phyloP scores from a whole-genome alignment of 768 basidiomycete species.

The Candolleomyces eurysporus region DNA sequence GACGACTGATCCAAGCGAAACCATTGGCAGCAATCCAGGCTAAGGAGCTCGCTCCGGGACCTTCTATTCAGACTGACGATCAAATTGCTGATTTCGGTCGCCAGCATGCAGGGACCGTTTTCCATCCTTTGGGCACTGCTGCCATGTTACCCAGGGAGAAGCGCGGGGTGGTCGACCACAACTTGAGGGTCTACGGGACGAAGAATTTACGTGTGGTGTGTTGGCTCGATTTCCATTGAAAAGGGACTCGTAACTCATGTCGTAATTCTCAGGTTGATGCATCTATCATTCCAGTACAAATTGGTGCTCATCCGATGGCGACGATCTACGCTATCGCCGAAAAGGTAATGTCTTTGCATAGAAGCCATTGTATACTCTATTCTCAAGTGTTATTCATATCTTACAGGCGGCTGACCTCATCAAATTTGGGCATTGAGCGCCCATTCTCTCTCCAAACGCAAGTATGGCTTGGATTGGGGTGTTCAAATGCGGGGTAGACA shows the following conservation, averaged over 20 bases:
- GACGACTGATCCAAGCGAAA: conserved; percentile 9
- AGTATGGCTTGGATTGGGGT: no score
- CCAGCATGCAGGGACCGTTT: neutral
- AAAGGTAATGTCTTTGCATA: conserved; percentile 11
- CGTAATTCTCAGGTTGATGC: conserved; percentile 13
- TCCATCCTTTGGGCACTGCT: conserved; percentile 19
- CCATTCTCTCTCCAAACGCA: no score
- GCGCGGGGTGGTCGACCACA: conserved; percentile 31
- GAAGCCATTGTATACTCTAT: no score
- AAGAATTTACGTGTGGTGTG: conserved; percentile 27
- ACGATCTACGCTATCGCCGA: conserved; percentile 20
- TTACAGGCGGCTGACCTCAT: no score
- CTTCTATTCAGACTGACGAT: conserved; percentile 17
- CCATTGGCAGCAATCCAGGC: conserved; percentile 5
- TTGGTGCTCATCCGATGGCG: conserved; percentile 13
- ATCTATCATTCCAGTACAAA: conserved; percentile 16
- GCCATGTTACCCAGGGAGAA: conserved; percentile 25
- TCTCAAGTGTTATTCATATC: no score
- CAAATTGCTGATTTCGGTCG: conserved; percentile 10
- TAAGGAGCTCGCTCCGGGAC: conserved; percentile 15
- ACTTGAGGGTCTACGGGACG: conserved; percentile 29
- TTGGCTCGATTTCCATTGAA: neutral
- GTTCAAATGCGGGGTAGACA: no score
- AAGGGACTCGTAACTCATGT: neutral
- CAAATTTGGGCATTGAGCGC: no score